Conservation (phyloP, 176 grass and related monocot genomes). For the Juncus inflexus region DNA sequence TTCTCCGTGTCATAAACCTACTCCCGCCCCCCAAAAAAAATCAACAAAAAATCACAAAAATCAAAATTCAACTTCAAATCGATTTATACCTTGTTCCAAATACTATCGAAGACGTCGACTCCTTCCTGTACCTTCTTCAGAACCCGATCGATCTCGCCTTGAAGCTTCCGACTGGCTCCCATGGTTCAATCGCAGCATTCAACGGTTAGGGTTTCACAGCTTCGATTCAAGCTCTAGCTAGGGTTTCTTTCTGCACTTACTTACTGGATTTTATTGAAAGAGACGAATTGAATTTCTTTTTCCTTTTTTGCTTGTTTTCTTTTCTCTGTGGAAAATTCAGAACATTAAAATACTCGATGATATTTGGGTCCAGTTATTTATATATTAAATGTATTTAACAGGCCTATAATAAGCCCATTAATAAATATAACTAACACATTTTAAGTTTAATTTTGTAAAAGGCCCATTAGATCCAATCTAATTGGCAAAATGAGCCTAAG, state of each 20-base stretch:
- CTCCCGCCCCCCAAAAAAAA: background rate
- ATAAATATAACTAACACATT: too few relatives aligned
- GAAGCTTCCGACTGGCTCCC: constrained; percentile 90
- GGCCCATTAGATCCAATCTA: too few relatives aligned
- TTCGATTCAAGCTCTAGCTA: constrained; percentile 3
- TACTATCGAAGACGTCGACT: constrained; percentile 98
- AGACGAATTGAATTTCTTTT: too few relatives aligned
- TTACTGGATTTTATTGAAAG: too few relatives aligned
- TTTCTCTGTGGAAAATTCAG: too few relatives aligned
- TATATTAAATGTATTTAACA: too few relatives aligned
- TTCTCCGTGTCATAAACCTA: constrained; percentile 99
- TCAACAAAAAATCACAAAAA: background rate
- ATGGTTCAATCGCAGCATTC: constrained; percentile 36
- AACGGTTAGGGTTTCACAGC: background rate
- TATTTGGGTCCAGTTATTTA: too few relatives aligned
- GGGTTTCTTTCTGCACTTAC: constrained; percentile 37
- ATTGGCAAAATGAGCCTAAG: too few relatives aligned
- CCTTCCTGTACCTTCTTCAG: constrained; percentile 99
- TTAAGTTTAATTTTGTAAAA: too few relatives aligned
- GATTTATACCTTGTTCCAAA: constrained; percentile 82
- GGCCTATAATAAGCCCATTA: too few relatives aligned
- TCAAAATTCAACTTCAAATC: background rate
- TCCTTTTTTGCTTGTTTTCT: too few relatives aligned
- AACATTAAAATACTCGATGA: too few relatives aligned
- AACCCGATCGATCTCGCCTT: constrained; percentile 98